Conservation (phyloP, 257 asterid genomes). For the Penstemon barbatus region DNA sequence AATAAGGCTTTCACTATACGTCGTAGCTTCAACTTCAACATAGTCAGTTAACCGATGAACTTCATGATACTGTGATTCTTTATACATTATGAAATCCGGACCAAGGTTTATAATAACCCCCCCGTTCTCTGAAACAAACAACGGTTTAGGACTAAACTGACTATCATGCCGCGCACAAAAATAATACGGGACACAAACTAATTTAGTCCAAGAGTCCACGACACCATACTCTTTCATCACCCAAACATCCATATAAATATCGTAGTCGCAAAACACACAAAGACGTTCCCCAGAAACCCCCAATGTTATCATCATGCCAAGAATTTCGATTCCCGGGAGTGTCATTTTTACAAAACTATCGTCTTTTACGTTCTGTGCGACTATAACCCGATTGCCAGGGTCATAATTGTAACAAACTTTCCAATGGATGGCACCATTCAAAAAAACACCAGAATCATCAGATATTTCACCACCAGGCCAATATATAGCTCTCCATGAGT, state of each 20-base stretch:
- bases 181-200: constrained; percentile 16
- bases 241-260: constrained; percentile 35
- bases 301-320: neutral
- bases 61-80: constrained; percentile 10
- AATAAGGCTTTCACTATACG: constrained; percentile 34
- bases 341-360: constrained; percentile 16
- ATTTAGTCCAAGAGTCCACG: constrained; percentile 37
- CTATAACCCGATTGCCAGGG: constrained; percentile 13
- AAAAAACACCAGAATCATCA: constrained; percentile 22
- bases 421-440: constrained; percentile 39
- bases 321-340: constrained; percentile 6
- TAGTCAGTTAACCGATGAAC: neutral
- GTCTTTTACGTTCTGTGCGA: constrained; percentile 25
- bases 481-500: constrained; percentile 32
- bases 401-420: neutral
- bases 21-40: constrained; percentile 16
- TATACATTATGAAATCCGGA: constrained; percentile 14
- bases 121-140: constrained; percentile 30
- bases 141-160: constrained; percentile 2
- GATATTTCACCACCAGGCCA: constrained; percentile 15
- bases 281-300: constrained; percentile 28
- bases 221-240: constrained; percentile 40
- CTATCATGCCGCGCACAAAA: neutral
- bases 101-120: constrained; percentile 24
- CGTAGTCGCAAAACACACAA: constrained; percentile 16